These are phyloP conservation scores for Ustilago vetiveriae DNA, from an alignment of 1,284 basidiomycete species.

Conservation along the genomic window DNA sequence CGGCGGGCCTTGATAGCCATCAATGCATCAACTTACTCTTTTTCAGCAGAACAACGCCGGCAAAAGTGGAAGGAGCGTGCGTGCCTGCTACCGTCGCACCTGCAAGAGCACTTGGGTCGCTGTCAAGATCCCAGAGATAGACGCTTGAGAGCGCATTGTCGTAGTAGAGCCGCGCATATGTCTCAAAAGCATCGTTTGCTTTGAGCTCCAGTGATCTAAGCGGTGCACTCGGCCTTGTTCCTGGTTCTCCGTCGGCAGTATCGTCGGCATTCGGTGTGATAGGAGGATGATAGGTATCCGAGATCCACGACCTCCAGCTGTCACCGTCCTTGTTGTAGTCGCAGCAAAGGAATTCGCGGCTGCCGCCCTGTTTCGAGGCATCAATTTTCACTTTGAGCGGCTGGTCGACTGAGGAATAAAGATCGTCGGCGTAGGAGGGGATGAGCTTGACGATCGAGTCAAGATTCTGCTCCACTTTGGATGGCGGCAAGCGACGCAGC, in stretches of 20 bases:
- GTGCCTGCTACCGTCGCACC: conserved; percentile 25
- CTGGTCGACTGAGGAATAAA: conserved; percentile 93
- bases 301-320: conserved; percentile 95
- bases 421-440: conserved; percentile 95
- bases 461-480: conserved; percentile 88
- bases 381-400: conserved; percentile 86
- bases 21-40: conserved; percentile 76
- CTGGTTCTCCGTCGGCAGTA: conserved; percentile 29
- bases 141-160: conserved; percentile 97
- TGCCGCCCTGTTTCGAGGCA: conserved; percentile 72
- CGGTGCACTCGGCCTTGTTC: conserved; percentile 82
- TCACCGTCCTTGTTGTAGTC: conserved; percentile 98
- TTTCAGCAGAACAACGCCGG: conserved; percentile 94
- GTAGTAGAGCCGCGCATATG: conserved; percentile 97
- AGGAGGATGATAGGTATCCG: conserved; percentile 88
- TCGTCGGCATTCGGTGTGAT: conserved; percentile 67
- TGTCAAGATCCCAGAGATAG: conserved; percentile 97
- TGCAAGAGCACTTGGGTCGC: conserved; percentile 67
- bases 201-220: conserved; percentile 90
- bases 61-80: conserved; percentile 76
- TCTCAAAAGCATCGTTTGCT: conserved; percentile 95
- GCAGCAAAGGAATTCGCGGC: conserved; percentile 90
- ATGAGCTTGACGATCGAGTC: conserved; percentile 75
- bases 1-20: background rate
- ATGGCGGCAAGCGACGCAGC: conserved; percentile 91